Percentiles rank a stretch among this genome's conserved stretches.
phyloP scores from a whole-genome alignment of 441 rosid species.

The Populus hybrid region DNA sequence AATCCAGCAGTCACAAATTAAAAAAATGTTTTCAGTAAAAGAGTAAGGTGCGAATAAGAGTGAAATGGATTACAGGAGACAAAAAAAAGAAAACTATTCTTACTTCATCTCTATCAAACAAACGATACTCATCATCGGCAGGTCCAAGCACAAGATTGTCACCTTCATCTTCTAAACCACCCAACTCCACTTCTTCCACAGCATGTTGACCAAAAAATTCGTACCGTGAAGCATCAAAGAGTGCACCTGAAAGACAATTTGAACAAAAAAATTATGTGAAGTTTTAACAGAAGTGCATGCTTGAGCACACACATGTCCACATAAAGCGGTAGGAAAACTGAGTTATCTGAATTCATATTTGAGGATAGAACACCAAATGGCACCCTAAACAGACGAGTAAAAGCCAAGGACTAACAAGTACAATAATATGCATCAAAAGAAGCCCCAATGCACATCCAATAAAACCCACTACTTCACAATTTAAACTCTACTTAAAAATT shows the following conservation, averaged over 20 bases:
- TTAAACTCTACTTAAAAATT: no score
- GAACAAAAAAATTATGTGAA: no score
- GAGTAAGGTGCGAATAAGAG: no score
- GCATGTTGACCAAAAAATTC: constrained; percentile 72
- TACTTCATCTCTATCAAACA: constrained; percentile 79
- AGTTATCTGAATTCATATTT: background rate
- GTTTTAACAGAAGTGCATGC: background rate
- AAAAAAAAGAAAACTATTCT: background rate
- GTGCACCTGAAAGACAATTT: constrained; percentile 36
- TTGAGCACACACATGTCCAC: background rate
- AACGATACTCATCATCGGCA: constrained; percentile 67
- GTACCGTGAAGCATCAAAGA: constrained; percentile 80
- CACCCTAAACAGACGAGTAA: background rate
- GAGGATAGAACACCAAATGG: background rate
- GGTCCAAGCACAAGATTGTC: constrained; percentile 52
- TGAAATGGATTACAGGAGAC: background rate
- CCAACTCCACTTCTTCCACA: constrained; percentile 54
- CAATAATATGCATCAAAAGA: no score
- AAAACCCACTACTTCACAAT: background rate
- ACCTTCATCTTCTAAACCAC: constrained; percentile 56
- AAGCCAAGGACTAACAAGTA: background rate
- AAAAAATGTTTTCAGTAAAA: no score
- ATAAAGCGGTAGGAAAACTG: background rate
- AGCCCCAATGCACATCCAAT: no score
- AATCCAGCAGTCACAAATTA: background rate